Evolutionary conservation across 805 yeast genomes (phyloP), one percentile per base, ranked within the genome.

Genomic region (Saturnispora ahearnii): DNA sequence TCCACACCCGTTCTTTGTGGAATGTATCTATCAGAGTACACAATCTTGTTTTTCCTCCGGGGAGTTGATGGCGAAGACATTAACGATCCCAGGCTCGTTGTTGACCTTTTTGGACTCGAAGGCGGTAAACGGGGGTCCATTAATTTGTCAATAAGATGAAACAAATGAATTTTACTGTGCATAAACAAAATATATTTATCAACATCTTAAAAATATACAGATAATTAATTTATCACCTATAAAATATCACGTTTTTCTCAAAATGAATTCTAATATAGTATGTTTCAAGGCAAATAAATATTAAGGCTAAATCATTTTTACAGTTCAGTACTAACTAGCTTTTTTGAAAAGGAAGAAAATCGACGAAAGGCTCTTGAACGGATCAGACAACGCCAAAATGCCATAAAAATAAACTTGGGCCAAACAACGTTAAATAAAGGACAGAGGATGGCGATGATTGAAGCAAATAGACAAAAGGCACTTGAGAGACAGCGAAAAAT

Each of bases 1-100:
- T 88, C 95, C 26, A 88, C 77, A 0, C 96, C 96, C 1, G 87
- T 81, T 45, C 99, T 69, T 53, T 78, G 81, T 5, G 99, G 99
- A 28, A 93, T 87, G 64, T 81, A 88, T 50, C 98, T 71, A 65
- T 90, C 99, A 54, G 86, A 81, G 66, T 84, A 86, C 0, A 78
- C 71, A 3, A 77, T 65, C 49, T 73, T 73, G 49, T 72, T 70
- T 51, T 63, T 51, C 51, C 81, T 64, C 59, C 81, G 64, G 28
- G 80, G 73, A 1, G 81, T 78, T 3, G 73, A 62, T 3, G 73
- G 71, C 10, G 51, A 43, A 12, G 76, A 66, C 8, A 58, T 37
- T 2, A 62, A 36, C 1, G 47, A 36, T 11, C 22, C 34, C 28
- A 37, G n/a, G 12, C 26, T 30, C 10, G 31, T 22, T 10, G 24